Evolutionary conservation across 2,329 filamentous ascomycete species (phyloP), one percentile per base, ranked within the genome.

Genomic region (Cladophialophora carrionii): DNA sequence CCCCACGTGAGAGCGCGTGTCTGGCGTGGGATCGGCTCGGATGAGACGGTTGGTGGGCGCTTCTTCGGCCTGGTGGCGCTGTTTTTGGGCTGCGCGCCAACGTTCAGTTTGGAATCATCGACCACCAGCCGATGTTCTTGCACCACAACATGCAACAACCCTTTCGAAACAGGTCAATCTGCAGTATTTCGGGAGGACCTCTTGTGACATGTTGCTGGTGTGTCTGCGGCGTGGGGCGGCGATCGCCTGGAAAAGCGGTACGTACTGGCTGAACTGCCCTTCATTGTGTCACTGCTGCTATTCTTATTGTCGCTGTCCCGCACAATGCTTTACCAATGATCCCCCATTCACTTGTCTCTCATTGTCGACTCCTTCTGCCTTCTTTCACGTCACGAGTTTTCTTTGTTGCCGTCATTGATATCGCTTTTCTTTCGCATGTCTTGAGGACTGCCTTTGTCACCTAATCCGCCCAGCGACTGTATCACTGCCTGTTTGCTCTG

Each of bases 41-140:
- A 12, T 17, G 55, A 63, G 63, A 68, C 65, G 68, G 68, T 68
- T 71, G 69, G 69, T 62, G 51, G 66, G 66, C 69, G 65, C 68
- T 65, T 68, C 62, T 68, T 66, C 68, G 68, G 68, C 61, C 62
- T 70, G 65, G 69, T 67, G 48, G 68, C 61, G 62, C 64, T 66
- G 61, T 67, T 71, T 68, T 54, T 63, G 56, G 64, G 58, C 31
- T 70, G 48, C 63, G 69, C 69, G 69, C 68, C 69, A 61, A 67
- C 37, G 24, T 60, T 54, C 52, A 24, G 54, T 56, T 26, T 63
- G 62, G 67, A 65, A 64, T 58, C 55, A 67, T 55, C 62, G 51
- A 31, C 59, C 62, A 63, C 67, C 67, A 67, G 67, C 62, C 59
- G 64, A 67, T 64, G 37, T 69, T 62, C 64, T 63, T 51, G 61